Base-by-base conservation (phyloP, 345 rosid species). In the Erodium maritimum region DNA sequence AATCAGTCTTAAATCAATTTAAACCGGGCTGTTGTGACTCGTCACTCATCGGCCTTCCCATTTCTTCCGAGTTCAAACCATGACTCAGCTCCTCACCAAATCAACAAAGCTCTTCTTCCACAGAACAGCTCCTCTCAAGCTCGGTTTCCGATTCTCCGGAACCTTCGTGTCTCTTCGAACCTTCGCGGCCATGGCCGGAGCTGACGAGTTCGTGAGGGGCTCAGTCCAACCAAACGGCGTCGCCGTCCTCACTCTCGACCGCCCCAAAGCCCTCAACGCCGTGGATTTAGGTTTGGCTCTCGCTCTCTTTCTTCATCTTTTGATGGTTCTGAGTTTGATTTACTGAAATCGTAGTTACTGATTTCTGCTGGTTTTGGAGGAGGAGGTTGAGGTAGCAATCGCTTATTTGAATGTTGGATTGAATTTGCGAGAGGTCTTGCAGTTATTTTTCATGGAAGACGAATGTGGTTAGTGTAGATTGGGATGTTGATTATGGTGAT, bases 261-360 rank as follows among this genome's bases (percentile, higher is more conserved):
- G 96, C 24, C 89, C 95, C 59, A 86, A 82, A 70, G 87, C 98
- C 63, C 95, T 88, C 77, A 91, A 91, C 66, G 98, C 98, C 80
- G 88, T 91, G 96, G 84, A 75, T 73, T 68, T 84, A 75, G 91
- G 96, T 88, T 14, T 16, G 3, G 1, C 50, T 22, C 2, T 21
- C 14, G 14, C 1, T 33, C n/a, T 33, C 17, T 20, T 19, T 0
- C 56, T 10, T 4, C n/a, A 2, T 45, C n/a, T 17, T 21, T 65
- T 21, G 17, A 33, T 19, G 17, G 14, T 4, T 19, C 21, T 21
- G 50, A 37, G 20, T 13, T 46, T 10, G 54, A n/a, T n/a, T 5
- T 20, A 20, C 56, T 8, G 55, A 20, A 9, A 12, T 18, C 20
- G 55, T 17, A 18, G 9, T 3, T 29, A 29, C 37, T 5, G 9